A percentile compares a stretch with the other conserved stretches of the same genome.
These are phyloP conservation scores for Penicillium cataractarum DNA, from an alignment of 495 filamentous ascomycete genomes.

Conservation along the genomic window DNA sequence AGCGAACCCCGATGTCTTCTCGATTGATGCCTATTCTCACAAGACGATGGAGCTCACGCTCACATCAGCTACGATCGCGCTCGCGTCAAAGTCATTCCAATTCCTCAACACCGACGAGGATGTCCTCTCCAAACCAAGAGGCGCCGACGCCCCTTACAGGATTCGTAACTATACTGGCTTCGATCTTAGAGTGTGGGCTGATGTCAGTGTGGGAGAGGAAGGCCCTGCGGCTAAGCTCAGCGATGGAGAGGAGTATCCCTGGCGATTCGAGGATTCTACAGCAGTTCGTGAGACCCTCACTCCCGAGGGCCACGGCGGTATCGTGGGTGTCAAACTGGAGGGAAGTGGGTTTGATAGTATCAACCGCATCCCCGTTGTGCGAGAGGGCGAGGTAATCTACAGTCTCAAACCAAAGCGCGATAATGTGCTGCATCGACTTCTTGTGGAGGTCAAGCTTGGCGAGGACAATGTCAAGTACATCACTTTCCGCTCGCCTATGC, in stretches of 20 bases:
- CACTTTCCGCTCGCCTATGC: slow-evolving; percentile 90
- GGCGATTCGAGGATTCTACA: slow-evolving; percentile 95
- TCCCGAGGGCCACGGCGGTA: slow-evolving; percentile 75
- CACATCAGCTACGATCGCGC: slow-evolving; percentile 90
- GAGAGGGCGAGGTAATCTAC: slow-evolving; percentile 92
- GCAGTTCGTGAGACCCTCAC: slow-evolving; percentile 90
- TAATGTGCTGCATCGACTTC: slow-evolving; percentile 79
- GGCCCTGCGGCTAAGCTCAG: slow-evolving; percentile 75
- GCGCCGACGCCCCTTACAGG: slow-evolving; percentile 87
- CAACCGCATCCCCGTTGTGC: slow-evolving; percentile 82
- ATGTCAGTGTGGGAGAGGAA: slow-evolving; percentile 62
- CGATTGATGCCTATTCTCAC: slow-evolving; percentile 83
- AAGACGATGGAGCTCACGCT: slow-evolving; percentile 89
- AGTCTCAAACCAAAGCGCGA: slow-evolving; percentile 83
- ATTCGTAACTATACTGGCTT: slow-evolving; percentile 97
- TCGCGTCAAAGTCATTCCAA: slow-evolving; percentile 88
- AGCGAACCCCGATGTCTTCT: slow-evolving; percentile 71
- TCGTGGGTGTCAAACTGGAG: slow-evolving; percentile 82
- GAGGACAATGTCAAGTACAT: slow-evolving; percentile 96
- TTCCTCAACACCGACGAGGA: slow-evolving; percentile 91
- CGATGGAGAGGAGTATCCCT: slow-evolving; percentile 90
- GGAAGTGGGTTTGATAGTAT: slow-evolving; percentile 92
- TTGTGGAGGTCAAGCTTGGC: slow-evolving; percentile 90
- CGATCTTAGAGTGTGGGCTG: slow-evolving; percentile 80
- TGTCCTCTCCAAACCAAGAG: slow-evolving; percentile 90